Evolutionary conservation across 2,329 filamentous ascomycete genomes (phyloP), one percentile per base, ranked within the genome.

Genomic region (Xylaria sp.): DNA sequence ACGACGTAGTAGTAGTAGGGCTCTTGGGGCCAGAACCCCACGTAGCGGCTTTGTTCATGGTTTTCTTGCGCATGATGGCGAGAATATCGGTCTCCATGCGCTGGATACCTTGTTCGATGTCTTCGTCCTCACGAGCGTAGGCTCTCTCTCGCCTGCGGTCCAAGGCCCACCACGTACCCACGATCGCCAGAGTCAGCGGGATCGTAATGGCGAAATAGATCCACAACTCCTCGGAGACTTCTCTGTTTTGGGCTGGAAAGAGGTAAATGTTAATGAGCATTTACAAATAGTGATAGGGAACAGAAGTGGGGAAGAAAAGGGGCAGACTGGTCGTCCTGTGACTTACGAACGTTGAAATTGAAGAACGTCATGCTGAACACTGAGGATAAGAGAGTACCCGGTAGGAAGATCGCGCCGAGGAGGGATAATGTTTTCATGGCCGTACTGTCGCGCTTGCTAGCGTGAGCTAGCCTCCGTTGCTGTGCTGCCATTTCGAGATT

Each of bases 341-440:
- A 76, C 78, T 70, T 76, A 83, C 84, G 80, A 48, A 81, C 79
- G 71, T 85, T 84, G 73, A 90, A 90, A 78, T 90, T 85, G 81
- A 91, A 91, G 76, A 91, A 91, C 0, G 87, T 88, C 88, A 90
- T 91, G 81, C 85, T 87, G 73, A 91, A 91, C 28, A 91, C 82
- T 0, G 89, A 90, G 9, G 89, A 85, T 20, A 91, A 82, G 72
- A 86, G 89, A 0, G 88, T 90, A 1, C 88, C 88, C 0, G 89
- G 89, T 6, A 91, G 81, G 73, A 91, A 91, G 50, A 91, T 81
- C 50, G 88, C 88, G 34, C 89, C 89, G 65, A 91, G 85, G 0
- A 91, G 83, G 0, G 88, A 90, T 48, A 91, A 82, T 0, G 88
- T 89, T 81, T 90, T 91, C 88, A 90, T 90, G 66, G 88, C 87